Evolutionary conservation across 352 stramenopile species (phyloP).

Genomic region (Pythium aristosporum): DNA sequence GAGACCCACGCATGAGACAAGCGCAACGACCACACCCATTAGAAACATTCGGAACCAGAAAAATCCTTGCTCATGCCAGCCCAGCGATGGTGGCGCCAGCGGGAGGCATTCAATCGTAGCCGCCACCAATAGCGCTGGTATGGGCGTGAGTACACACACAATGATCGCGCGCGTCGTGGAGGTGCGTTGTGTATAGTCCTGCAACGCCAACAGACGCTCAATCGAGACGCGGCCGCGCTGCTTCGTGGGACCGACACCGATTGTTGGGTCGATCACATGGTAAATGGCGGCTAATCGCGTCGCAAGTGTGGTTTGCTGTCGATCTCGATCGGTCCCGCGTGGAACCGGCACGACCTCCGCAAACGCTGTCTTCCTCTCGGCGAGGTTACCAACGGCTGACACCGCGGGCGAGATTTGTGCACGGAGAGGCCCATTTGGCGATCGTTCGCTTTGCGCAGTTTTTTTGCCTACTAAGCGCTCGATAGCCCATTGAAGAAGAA

Average conservation of each 20-base stretch:
- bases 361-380: too few species aligned
- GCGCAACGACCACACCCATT: background rate
- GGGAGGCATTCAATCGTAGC: conserved; percentile 9
- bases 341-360: too few species aligned
- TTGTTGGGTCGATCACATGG: background rate
- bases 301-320: too few species aligned
- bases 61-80: background rate
- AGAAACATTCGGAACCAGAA: conserved; percentile 9
- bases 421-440: background rate
- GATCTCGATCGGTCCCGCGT: too few species aligned
- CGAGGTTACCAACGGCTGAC: background rate
- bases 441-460: too few species aligned
- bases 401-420: background rate
- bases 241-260: background rate
- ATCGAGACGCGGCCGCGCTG: conserved; percentile 4
- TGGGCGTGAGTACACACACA: background rate
- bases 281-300: background rate
- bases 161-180: background rate
- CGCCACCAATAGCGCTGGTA: conserved; percentile 1
- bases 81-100: background rate
- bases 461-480: too few species aligned
- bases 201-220: conserved; percentile 10
- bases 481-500: too few species aligned
- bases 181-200: conserved; percentile 9
- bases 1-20: too few species aligned